These are phyloP conservation scores for Sporothrix brasiliensis DNA, from an alignment of 2,329 filamentous ascomycete species.

Conservation along the genomic window DNA sequence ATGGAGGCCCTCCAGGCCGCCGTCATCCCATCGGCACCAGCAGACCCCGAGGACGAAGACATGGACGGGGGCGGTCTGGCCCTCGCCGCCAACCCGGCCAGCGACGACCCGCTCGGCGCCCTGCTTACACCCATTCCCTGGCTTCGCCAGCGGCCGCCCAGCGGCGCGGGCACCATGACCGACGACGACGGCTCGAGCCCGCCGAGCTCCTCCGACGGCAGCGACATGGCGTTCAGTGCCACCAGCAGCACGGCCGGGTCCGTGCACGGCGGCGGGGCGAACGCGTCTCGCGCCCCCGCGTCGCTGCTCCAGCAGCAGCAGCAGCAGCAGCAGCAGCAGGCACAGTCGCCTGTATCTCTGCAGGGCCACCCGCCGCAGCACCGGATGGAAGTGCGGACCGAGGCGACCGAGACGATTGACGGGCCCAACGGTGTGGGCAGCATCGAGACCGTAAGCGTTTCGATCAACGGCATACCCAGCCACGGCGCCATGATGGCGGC, in stretches of 20 bases:
- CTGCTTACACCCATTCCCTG: conserved; percentile 93
- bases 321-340: conserved; percentile 31
- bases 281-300: conserved; percentile 7
- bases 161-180: conserved; percentile 35
- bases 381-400: conserved; percentile 64
- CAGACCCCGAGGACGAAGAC: conserved; percentile 38
- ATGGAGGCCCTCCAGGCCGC: conserved; percentile 64
- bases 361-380: conserved; percentile 30
- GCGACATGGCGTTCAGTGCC: conserved; percentile 32
- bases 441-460: conserved; percentile 79
- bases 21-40: conserved; percentile 39
- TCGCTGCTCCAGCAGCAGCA: conserved; percentile 27
- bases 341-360: conserved; percentile 31
- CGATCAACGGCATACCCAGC: conserved; percentile 59
- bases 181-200: conserved; percentile 35
- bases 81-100: conserved; percentile 60
- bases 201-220: conserved; percentile 31
- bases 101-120: conserved; percentile 86
- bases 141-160: conserved; percentile 55
- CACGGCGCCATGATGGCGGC: conserved; percentile 28
- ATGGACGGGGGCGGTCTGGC: conserved; percentile 41
- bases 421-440: conserved; percentile 77
- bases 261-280: conserved; percentile 1
- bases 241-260: conserved; percentile 34
- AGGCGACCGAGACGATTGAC: conserved; percentile 78